A percentile compares a stretch with the other conserved stretches of the same genome.
These are phyloP conservation scores for Linnemannia exigua DNA, from an alignment of 192 early-diverging fungal species.

Conservation along the genomic window DNA sequence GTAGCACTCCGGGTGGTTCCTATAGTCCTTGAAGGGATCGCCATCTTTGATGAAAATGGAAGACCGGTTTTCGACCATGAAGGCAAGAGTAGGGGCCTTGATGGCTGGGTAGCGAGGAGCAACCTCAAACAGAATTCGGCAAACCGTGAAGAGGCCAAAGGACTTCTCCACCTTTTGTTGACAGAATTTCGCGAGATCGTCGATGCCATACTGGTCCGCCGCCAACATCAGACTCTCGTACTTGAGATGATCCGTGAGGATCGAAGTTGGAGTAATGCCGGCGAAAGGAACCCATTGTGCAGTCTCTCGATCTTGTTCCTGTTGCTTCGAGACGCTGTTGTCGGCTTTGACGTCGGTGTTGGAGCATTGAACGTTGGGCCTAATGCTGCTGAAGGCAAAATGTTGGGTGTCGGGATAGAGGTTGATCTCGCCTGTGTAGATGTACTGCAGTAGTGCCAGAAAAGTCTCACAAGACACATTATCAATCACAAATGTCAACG, in stretches of 20 bases:
- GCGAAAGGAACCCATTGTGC: neutral
- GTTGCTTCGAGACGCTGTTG: neutral
- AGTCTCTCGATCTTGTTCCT: neutral
- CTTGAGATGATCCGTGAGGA: neutral
- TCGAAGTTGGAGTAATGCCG: no score
- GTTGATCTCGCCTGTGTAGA: neutral
- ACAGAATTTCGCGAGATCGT: neutral
- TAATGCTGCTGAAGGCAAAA: neutral
- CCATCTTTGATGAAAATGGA: neutral
- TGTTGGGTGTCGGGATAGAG: neutral
- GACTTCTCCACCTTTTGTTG: neutral
- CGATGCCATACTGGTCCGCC: neutral
- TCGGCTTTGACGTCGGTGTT: neutral
- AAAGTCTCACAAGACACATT: neutral
- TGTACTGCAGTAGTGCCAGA: neutral
- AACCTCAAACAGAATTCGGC: neutral
- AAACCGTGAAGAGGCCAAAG: neutral
- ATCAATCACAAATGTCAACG: neutral
- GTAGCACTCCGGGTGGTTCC: neutral
- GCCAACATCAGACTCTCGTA: neutral
- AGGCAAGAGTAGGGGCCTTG: neutral
- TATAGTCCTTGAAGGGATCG: neutral
- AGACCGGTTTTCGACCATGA: neutral
- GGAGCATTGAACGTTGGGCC: no score
- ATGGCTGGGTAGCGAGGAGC: neutral